Evolutionary conservation across 139 green algal genomes (phyloP), one percentile per base, ranked within the genome.

Genomic region (Tetradesmus lagerheimii): DNA sequence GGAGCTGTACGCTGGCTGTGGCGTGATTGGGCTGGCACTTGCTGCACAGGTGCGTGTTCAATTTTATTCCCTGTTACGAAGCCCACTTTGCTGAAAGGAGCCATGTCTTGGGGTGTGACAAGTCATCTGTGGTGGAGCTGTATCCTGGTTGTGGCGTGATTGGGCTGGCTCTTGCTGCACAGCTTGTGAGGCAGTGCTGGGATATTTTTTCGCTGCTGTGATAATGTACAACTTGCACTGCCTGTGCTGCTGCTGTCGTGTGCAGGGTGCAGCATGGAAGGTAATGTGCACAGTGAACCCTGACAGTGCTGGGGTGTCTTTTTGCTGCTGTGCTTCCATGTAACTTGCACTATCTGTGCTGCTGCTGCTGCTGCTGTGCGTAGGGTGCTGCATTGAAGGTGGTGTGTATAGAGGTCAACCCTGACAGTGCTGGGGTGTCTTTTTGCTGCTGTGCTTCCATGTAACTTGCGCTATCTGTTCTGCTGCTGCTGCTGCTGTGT

Each of bases 101-200:
- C n/a, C n/a, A n/a, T n/a, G n/a, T n/a, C n/a, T n/a, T n/a, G n/a
- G n/a, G n/a, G n/a, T n/a, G n/a, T n/a, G n/a, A n/a, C n/a, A n/a
- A n/a, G 31, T 71, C 75, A 6, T 57, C 53, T 0, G 89, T 98
- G 0, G 87, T 89, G 15, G 96, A 98, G 89, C 86, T 98, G 20
- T 94, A 98, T 89, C 94, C 96, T 29, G 96, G 96, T 8, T 93
- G 95, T n/a, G 96, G 96, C n/a, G 93, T 94, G 41, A 97, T 98
- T 25, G 96, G 95, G 11, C 92, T 98, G 4, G 93, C 92, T 0
- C 91, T 98, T 57, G 93, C 94, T 1, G 93, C 90, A 23, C 79
- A 81, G 79, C 50, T 62, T n/a, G n/a, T n/a, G n/a, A n/a, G n/a
- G n/a, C n/a, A n/a, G n/a, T n/a, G n/a, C n/a, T n/a, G n/a, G n/a